Base-by-base conservation (phyloP, 1,284 basidiomycete genomes). In the Rhodotorula mucilaginosa region DNA sequence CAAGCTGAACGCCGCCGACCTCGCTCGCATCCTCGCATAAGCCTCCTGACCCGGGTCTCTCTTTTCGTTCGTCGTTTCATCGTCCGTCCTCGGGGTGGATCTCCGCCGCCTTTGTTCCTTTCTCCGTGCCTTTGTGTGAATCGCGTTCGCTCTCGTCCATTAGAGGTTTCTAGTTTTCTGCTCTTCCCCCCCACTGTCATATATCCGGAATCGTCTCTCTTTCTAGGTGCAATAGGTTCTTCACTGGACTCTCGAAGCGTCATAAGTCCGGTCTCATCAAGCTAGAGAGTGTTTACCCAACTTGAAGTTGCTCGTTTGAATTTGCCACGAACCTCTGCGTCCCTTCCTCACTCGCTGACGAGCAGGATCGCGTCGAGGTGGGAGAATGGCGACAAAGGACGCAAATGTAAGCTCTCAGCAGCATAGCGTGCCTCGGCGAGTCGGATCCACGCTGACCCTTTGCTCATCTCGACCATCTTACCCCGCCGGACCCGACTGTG, bases 1-100 rank as follows among this genome's bases (percentile, higher is more conserved):
- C 21, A 62, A 65, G 57, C 64, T 76, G 60, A 51, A 52, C 23
- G 60, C 70, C n/a, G 74, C 73, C 23, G 67, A 73, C 29, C 31
- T 75, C n/a, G 72, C 74, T 21, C 58, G 58, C 58, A 60, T 60
- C 31, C 58, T 60, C 44, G 58, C 58, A 44, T 60, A 60, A 44
- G 10, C 39, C 39, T 10, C 39, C 39, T 44, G 2, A 44, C 39
- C 39, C 39, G 39, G 39, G 12, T 15, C 18, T n/a, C 58, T 39
- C 54, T 29, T 18, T 16, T 51, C 26, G n/a, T 29, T 15, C 29
- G 12, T 29, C 54, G 54, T n/a, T 23, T n/a, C 19, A 52, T 26
- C 29, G 54, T 31, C 54, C 26, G 16, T 29, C 16, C 29, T 44
- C 10, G 12, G 12, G 39, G 39, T 44, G 39, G n/a, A 56, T 16